Percentiles rank a stretch among this genome's conserved stretches.
These are phyloP conservation scores for Phytophthora fragariae DNA, from an alignment of 352 stramenopile genomes.

Conservation along the genomic window DNA sequence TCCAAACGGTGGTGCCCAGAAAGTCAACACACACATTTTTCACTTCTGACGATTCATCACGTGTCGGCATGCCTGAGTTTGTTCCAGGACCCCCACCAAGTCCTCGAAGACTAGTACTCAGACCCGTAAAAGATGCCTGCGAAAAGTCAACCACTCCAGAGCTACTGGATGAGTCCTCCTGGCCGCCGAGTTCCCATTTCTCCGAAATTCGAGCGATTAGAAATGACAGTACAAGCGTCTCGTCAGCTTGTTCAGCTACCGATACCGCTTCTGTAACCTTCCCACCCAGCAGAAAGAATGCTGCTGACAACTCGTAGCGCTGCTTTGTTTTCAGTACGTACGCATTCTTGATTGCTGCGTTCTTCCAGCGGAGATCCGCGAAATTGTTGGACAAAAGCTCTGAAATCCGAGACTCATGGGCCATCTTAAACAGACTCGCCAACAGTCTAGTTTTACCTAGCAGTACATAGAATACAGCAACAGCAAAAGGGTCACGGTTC, in stretches of 20 bases:
- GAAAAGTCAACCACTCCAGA: slow-evolving; percentile 31
- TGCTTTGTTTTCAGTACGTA: slow-evolving; percentile 91
- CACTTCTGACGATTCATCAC: slow-evolving; percentile 20
- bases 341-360: slow-evolving; percentile 91
- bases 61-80: slow-evolving; percentile 1
- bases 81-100: slow-evolving; percentile 8
- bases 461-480: slow-evolving; percentile 88
- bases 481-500: slow-evolving; percentile 81
- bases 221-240: slow-evolving; percentile 79
- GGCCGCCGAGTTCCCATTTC: slow-evolving; percentile 70
- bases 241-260: slow-evolving; percentile 78
- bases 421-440: slow-evolving; percentile 87
- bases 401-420: slow-evolving; percentile 76
- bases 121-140: slow-evolving; percentile 62
- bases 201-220: slow-evolving; percentile 80
- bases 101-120: slow-evolving; percentile 58
- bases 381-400: slow-evolving; percentile 89
- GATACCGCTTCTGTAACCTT: slow-evolving; percentile 82
- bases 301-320: slow-evolving; percentile 77
- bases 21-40: slow-evolving; percentile 68
- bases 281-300: slow-evolving; percentile 85
- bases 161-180: slow-evolving; percentile 24
- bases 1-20: slow-evolving; percentile 63
- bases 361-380: slow-evolving; percentile 81
- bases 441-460: slow-evolving; percentile 87